phyloP scores from a whole-genome alignment of 441 rosid species.

The Geranium incanum region DNA sequence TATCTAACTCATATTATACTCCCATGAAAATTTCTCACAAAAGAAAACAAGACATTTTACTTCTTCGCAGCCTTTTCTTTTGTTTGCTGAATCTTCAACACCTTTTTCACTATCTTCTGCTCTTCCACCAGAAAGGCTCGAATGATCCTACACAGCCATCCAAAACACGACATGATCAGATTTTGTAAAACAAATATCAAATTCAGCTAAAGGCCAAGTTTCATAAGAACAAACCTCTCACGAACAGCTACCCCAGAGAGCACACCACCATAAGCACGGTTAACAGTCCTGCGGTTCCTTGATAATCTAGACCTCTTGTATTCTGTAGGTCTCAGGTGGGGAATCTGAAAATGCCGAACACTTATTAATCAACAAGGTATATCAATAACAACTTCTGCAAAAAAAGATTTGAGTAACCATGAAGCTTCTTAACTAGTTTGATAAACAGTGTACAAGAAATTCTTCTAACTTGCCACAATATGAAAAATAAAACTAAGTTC shows the following conservation, averaged over 20 bases:
- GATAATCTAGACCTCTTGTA: constrained; percentile 18
- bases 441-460: background rate
- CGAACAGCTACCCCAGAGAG: constrained; percentile 18
- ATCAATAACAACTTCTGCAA: background rate
- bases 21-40: background rate
- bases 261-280: constrained; percentile 22
- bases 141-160: constrained; percentile 20
- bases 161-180: background rate
- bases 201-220: background rate
- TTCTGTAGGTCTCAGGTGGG: constrained; percentile 7
- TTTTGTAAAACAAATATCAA: background rate
- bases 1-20: background rate
- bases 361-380: background rate
- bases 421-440: background rate
- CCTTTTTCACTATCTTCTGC: constrained; percentile 18
- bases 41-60: background rate
- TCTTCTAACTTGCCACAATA: background rate
- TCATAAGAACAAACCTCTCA: constrained; percentile 17
- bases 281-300: constrained; percentile 18
- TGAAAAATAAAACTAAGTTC: background rate
- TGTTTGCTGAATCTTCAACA: constrained; percentile 2
- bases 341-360: background rate
- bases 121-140: constrained; percentile 29
- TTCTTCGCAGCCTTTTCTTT: background rate
- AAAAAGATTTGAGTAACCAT: background rate